Base-by-base conservation (phyloP, 805 yeast species). In the Zygoascus flipseniorum region DNA sequence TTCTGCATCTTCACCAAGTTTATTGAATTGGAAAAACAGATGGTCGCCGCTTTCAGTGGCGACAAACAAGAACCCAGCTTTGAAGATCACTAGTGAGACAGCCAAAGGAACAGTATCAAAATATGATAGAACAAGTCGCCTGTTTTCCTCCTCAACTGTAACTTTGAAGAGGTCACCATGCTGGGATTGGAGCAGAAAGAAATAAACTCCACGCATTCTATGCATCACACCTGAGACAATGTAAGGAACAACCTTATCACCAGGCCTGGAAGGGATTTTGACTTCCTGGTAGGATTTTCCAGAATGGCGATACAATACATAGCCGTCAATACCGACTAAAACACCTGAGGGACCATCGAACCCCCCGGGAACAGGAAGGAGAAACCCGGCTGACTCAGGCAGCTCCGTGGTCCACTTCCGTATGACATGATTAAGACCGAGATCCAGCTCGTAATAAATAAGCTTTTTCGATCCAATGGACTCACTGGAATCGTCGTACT, bases 401-500 rank as follows among this genome's bases (percentile, higher is more conserved):
- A 80, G 67, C 8, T 56, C 64, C 43, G 66, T 75, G n/a, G 76
- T 63, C 68, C 69, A 75, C 58, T 74, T 75, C 53, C 76, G 77
- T 0, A 85, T 74, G 1, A 90, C 78, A 64, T 85, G 86, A 62
- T 90, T 90, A 47, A 92, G 71, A 0, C 97, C 97, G 43, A 87
- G 75, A 65, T 93, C 97, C 26, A 90, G 69, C 62, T 88, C 92
- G 69, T 92, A 92, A 64, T 79, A 85, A 2, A 80, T 77, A 51
- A 92, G 70, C 31, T 62, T 58, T 49, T 69, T 74, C n/a, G 46
- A 35, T 13, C 19, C 8, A 4, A 19, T 16, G 11, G 41, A 19
- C 4, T 63, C 62, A 19, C 60, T 20, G 32, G 70, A 70, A 1
- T 69, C 71, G 6, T 72, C 62, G 54, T 79, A 76, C 51, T 80